A percentile compares a stretch with the other conserved stretches of the same genome.
These are phyloP conservation scores for Fusarium ramigenum DNA, from an alignment of 2,329 filamentous ascomycete genomes.

Conservation along the genomic window DNA sequence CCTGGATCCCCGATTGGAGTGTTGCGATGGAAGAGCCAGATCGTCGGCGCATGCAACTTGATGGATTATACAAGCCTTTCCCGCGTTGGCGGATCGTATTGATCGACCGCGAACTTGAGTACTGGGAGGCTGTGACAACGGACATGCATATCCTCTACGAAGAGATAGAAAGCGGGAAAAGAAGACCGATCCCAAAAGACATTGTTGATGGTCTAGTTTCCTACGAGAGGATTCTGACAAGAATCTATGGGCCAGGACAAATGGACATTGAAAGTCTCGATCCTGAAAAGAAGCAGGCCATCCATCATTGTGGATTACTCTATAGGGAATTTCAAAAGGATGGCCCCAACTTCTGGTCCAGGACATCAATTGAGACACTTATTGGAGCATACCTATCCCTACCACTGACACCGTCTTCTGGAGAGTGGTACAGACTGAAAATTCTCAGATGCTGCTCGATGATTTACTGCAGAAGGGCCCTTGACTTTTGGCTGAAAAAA, in stretches of 20 bases:
- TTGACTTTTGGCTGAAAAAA: background rate
- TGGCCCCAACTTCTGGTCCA: rapidly evolving
- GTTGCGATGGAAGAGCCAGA: background rate
- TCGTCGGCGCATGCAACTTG: background rate
- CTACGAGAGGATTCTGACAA: background rate
- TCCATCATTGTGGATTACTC: background rate
- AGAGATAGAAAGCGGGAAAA: background rate
- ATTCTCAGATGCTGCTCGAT: background rate
- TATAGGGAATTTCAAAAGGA: rapidly evolving
- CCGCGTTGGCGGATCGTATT: background rate
- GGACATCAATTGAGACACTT: rapidly evolving
- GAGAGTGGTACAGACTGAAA: rapidly evolving
- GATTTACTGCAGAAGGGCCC: background rate
- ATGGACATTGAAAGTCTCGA: too few relatives aligned
- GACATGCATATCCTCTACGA: background rate
- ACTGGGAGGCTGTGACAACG: background rate
- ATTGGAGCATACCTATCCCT: background rate
- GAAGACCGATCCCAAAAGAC: background rate
- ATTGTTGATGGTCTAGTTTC: background rate
- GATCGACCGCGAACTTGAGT: background rate
- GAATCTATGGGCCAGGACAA: too few relatives aligned
- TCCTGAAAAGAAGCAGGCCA: rapidly evolving
- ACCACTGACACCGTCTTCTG: background rate
- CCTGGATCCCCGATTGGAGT: background rate
- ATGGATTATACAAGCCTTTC: rapidly evolving